Base-by-base conservation (phyloP, 2,329 filamentous ascomycete genomes). In the Xylariaceae sp. region DNA sequence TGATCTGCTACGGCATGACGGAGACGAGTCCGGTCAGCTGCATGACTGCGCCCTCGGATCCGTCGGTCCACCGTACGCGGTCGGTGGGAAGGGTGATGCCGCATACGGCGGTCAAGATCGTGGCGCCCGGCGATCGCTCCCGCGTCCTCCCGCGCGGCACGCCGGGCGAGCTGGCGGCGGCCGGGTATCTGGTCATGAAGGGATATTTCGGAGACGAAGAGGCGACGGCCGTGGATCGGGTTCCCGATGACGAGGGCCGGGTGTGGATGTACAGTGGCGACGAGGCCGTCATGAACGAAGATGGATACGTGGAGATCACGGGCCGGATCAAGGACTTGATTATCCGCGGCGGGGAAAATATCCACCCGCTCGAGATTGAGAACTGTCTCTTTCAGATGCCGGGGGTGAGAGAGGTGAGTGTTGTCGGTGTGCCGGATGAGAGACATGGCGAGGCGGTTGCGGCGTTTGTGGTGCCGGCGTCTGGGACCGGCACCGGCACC, bases 1-100 rank as follows among this genome's bases (percentile, higher is more conserved):
- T 91, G 0, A 96, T 96, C 60, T 96, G 91, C 76, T 97, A 96
- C 70, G 91, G 91, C 58, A 95, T 95, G 91, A 96, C 91, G 1
- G 91, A 96, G 72, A 96, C 91, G 1, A 80, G 78, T 47, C 87
- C 87, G 41, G 87, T 89, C 65, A 77, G 81, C 76, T 83, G 81
- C 60, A 96, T 96, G 91, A 96, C 91, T 0, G 77, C 83, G 0
- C 91, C 89, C 0, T 72, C 80, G 19, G 91, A 96, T 67, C 84
- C 89, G 0, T 74, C 89, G 2, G 79, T 80, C 39, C 88, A 87
- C 71, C 79, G 91, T 41, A 87, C 89, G 50, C 78, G 82, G 40
- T 87, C 82, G 3, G 89, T 97, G 1, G 94, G 94, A 2, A 76
- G 80, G n/a, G 76, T 87, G 0, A 83, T 97, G 72, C 90, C 91